Evolutionary conservation across 2,329 filamentous ascomycete genomes (phyloP), one percentile per base, ranked within the genome.

Genomic region (Helminthosporium solani): DNA sequence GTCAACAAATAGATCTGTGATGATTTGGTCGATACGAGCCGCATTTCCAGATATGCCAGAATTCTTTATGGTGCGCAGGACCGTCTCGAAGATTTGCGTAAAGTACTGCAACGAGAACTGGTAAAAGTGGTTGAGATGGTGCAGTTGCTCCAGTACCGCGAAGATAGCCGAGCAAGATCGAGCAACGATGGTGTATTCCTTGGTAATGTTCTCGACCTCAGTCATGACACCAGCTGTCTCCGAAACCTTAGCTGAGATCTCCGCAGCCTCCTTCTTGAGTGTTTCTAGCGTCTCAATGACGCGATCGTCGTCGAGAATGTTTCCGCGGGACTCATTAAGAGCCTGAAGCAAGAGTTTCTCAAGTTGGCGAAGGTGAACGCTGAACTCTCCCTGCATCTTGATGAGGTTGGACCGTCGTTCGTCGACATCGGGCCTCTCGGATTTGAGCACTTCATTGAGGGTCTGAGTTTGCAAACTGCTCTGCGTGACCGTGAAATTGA

Each of bases 71-170:
- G 83, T 81, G 58, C 87, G 87, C 31, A 99, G 79, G 7, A 99
- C 94, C 5, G 87, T 84, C 67, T 95, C 88, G 81, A 99, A 99
- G 59, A 99, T 99, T 68, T 96, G 88, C 44, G 96, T 82, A 74
- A 99, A 99, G 74, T 96, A 99, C 71, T 96, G 91, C 49, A 99
- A 80, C 30, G 94, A 99, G 78, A 99, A 99, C 69, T 97, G 95
- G 72, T 99, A 99, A 74, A 97, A 97, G 77, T 97, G 94, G 70
- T 99, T 96, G 69, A 99, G 85, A 67, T 96, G 95, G 72, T 97
- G 92, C 47, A 99, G 82, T 70, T 99, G 92, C 74, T 99, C 95
- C 50, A 99, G 78, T 12, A 99, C 88, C 25, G 95, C 90, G 69
- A 97, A 99, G 33, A 99, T 92, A 44, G 94, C 91, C 74, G 92